A percentile compares a stretch with the other conserved stretches of the same genome.
These are phyloP conservation scores for Kappamyces sp. DNA, from an alignment of 192 early-diverging fungal genomes.

Conservation along the genomic window DNA sequence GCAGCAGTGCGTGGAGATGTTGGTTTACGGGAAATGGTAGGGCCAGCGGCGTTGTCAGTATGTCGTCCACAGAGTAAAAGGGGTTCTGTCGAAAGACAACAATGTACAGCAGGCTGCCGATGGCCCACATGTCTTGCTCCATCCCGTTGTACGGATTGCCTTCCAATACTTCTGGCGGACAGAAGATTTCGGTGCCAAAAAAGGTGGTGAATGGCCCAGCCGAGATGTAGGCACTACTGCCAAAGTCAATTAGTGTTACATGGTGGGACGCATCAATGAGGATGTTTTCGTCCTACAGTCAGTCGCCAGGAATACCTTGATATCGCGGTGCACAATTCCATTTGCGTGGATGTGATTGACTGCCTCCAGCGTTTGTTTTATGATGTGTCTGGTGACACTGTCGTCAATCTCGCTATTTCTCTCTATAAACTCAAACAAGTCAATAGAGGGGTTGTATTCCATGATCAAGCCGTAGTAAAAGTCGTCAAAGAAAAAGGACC, in stretches of 20 bases:
- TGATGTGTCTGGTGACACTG: constrained; percentile 55
- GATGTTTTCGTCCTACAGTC: constrained; percentile 32
- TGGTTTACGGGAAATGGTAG: constrained; percentile 41
- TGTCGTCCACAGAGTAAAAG: constrained; percentile 70
- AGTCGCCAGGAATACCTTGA: constrained; percentile 48
- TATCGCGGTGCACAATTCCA: constrained; percentile 70
- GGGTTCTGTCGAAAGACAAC: constrained; percentile 66
- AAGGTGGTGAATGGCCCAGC: constrained; percentile 25
- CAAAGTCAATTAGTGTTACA: constrained; percentile 66
- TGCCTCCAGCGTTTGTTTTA: constrained; percentile 62
- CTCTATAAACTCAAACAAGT: constrained; percentile 76
- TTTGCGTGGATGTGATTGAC: constrained; percentile 55
- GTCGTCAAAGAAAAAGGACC: constrained; percentile 64
- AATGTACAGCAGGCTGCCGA: constrained; percentile 67
- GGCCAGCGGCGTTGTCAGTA: constrained; percentile 49
- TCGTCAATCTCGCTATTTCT: constrained; percentile 58
- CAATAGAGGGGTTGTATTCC: constrained; percentile 34
- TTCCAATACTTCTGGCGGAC: constrained; percentile 60
- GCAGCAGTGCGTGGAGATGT: no score
- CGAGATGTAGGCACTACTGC: constrained; percentile 41
- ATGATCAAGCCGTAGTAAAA: constrained; percentile 66
- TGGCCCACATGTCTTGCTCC: constrained; percentile 65
- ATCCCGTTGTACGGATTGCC: constrained; percentile 57
- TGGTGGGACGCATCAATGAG: constrained; percentile 35
- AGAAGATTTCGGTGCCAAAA: constrained; percentile 49